These are phyloP conservation scores for Bonnemaisonia californica DNA, from an alignment of 31 red algal species.

Conservation along the genomic window DNA sequence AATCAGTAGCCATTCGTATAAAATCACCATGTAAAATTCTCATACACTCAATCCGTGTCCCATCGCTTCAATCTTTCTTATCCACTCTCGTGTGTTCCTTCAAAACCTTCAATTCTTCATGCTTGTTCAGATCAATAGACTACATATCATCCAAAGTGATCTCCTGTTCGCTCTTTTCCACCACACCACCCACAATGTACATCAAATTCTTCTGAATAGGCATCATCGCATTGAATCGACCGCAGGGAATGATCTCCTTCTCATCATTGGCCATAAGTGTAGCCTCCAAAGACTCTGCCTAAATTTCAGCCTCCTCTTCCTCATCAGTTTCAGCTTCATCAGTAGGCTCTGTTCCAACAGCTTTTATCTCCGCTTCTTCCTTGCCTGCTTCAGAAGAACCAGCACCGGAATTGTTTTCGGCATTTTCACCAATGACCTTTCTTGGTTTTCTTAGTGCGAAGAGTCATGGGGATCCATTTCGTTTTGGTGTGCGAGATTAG, in stretches of 20 bases:
- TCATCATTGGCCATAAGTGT: slow-evolving; percentile 45
- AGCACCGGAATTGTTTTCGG: background rate
- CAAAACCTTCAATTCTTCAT: slow-evolving; percentile 64
- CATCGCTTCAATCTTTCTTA: too few relatives aligned
- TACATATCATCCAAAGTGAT: slow-evolving; percentile 78
- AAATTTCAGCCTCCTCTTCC: slow-evolving; percentile 56
- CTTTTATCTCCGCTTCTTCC: background rate
- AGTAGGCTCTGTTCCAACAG: slow-evolving; percentile 14
- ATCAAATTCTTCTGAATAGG: slow-evolving; percentile 64
- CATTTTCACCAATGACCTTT: slow-evolving; percentile 51
- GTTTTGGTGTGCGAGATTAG: slow-evolving; percentile 60
- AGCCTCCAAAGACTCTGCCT: slow-evolving; percentile 46
- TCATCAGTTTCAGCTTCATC: slow-evolving; percentile 53
- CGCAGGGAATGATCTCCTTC: slow-evolving; percentile 45
- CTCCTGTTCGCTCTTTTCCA: slow-evolving; percentile 72
- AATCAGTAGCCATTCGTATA: too few relatives aligned
- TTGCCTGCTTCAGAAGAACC: background rate
- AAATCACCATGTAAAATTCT: too few relatives aligned
- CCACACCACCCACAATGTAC: slow-evolving; percentile 66
- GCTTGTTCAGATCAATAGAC: slow-evolving; percentile 75
- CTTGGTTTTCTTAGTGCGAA: slow-evolving; percentile 65
- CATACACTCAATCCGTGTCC: too few relatives aligned
- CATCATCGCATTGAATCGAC: slow-evolving; percentile 65
- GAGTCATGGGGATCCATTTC: slow-evolving; percentile 82
- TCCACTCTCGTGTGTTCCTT: too few relatives aligned